Percentiles rank a stretch among this genome's conserved stretches.
Conservation (phyloP, 2,329 filamentous ascomycete genomes). For the Penicillium sp. region DNA sequence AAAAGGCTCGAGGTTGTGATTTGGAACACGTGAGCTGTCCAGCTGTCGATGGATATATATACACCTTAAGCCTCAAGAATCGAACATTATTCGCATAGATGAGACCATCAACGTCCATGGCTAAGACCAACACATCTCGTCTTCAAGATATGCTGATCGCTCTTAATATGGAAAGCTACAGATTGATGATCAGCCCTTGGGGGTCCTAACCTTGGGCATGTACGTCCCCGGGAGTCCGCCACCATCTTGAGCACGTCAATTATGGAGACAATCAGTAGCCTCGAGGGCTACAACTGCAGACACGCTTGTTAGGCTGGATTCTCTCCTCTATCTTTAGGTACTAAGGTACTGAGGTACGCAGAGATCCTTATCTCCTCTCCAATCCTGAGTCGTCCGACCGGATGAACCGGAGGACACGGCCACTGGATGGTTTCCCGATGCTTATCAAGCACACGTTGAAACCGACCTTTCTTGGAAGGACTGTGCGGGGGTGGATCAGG, state of each 20-base stretch:
- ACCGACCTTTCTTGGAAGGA: not conserved
- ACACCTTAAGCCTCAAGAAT: too few relatives aligned
- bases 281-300: not conserved
- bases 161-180: too few relatives aligned
- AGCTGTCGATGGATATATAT: too few relatives aligned
- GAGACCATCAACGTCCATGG: not conserved
- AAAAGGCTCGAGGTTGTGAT: too few relatives aligned
- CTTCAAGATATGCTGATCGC: too few relatives aligned
- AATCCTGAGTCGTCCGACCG: not conserved
- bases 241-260: not conserved
- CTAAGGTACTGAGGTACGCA: not conserved
- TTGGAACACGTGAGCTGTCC: too few relatives aligned
- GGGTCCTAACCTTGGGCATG: not conserved
- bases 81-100: not conserved
- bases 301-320: not conserved
- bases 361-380: not conserved
- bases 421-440: not conserved
- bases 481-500: constrained; percentile 1
- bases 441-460: constrained; percentile 15
- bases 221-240: not conserved
- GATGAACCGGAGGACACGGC: not conserved
- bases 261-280: not conserved
- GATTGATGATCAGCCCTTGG: too few relatives aligned
- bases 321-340: too few relatives aligned
- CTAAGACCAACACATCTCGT: too few relatives aligned